Base-by-base conservation (phyloP, 176 grass and related monocot species). In the Rhynchospora breviuscula region DNA sequence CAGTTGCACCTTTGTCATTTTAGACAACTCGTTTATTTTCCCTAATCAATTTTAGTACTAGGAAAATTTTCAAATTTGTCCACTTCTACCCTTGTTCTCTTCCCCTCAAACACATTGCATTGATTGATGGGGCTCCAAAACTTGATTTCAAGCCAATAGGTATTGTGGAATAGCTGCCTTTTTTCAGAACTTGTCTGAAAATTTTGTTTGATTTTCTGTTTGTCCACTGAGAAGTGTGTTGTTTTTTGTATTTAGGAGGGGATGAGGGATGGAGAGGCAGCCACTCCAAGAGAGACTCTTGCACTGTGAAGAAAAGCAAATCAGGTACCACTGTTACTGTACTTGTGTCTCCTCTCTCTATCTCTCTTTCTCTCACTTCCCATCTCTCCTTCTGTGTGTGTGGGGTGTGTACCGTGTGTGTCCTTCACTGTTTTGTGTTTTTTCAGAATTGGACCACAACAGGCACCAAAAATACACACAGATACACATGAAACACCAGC, bases 241-340 rank as follows among this genome's bases (percentile, higher is more conserved):
- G 7, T 59, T 76, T 88, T 25, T 54, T 88, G 57, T 48, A 82
- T 83, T 82, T 78, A 88, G 95, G 88, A 80, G 91, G 88, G 65
- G 88, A 88, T 67, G 88, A 90, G 2, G 91, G 90, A 87, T 96
- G 93, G 89, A 99, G 97, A 35, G 87, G 88, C 88, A 96, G 93
- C 85, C 89, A 95, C 83, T 66, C 93, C 60, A 84, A 85, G 66
- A 96, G 84, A 87, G 93, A 99, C 64, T 83, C 89, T 52, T 80
- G 59, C 90, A 93, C 91, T 61, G 85, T 90, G 35, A 96, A 93
- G 88, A 99, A 99, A 91, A 96, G 93, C 89, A 92, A 86, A 85
- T 89, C 93, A 89, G 94, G 94, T 91, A 44, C 23, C 33, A 92
- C 85, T 90, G 84, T 46, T 0, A 44, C 73, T 61, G 45, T 8